phyloP scores from a whole-genome alignment of 2,329 filamentous ascomycete species.

The Hypoxylon sp. region DNA sequence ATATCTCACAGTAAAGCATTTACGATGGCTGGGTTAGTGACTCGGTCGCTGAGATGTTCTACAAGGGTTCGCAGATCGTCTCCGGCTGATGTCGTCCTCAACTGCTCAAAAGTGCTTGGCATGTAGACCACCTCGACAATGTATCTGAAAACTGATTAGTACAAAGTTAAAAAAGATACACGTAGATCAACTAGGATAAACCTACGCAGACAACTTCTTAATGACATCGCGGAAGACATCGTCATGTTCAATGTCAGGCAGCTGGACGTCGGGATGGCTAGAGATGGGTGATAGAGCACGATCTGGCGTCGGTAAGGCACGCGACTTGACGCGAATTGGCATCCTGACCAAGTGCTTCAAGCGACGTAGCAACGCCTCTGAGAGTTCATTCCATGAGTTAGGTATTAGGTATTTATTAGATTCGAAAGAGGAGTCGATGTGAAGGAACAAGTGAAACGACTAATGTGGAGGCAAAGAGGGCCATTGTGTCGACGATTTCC shows the following conservation, averaged over 20 bases:
- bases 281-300: constrained; percentile 57
- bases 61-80: constrained; percentile 72
- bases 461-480: not conserved
- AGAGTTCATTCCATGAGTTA: constrained; percentile 10
- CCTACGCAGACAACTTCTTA: constrained; percentile 76
- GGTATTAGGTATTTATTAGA: not conserved
- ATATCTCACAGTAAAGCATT: constrained; percentile 78
- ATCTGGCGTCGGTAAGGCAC: constrained; percentile 51
- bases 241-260: constrained; percentile 70
- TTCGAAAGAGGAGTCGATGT: not conserved
- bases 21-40: constrained; percentile 78
- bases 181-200: constrained; percentile 6
- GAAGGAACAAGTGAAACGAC: constrained; percentile 10
- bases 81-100: constrained; percentile 76
- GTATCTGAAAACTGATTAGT: constrained; percentile 63
- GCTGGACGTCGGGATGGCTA: constrained; percentile 51
- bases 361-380: not conserved
- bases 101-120: constrained; percentile 80
- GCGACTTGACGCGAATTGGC: constrained; percentile 61
- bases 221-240: constrained; percentile 76
- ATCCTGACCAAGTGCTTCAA: constrained; percentile 43
- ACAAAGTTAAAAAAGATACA: not conserved
- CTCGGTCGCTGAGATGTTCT: constrained; percentile 73
- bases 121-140: constrained; percentile 74
- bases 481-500: no score